phyloP scores from a whole-genome alignment of 164 flowering plant genomes.

The Macadamia integrifolia region DNA sequence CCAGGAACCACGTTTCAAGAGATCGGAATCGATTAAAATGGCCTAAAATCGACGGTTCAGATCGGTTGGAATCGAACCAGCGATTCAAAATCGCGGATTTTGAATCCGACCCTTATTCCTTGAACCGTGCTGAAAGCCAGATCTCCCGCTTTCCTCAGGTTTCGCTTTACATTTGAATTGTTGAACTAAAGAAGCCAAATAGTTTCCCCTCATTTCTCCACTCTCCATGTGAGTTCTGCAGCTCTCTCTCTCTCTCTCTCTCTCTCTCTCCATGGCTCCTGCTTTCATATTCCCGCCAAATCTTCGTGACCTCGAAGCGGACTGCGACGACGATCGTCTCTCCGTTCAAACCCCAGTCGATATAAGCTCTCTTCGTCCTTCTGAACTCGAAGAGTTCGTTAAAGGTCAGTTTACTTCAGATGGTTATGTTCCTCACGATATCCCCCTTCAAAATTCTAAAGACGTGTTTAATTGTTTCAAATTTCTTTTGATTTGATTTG shows the following conservation, averaged over 20 bases:
- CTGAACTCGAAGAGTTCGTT: conserved; percentile 84
- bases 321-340: conserved; percentile 36
- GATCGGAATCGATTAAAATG: no score
- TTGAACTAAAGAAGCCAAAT: no score
- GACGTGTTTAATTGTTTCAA: neutral
- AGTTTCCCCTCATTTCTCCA: no score
- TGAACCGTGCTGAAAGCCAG: no score
- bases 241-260: conserved; percentile 16
- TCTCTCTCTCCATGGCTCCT: conserved; percentile 46
- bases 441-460: conserved; percentile 4
- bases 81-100: no score
- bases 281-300: conserved; percentile 66
- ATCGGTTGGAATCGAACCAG: no score
- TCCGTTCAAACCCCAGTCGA: conserved; percentile 39
- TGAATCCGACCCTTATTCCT: no score
- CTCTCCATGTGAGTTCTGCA: conserved; percentile 3
- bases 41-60: no score
- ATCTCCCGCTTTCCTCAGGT: no score
- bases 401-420: conserved; percentile 46
- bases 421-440: neutral
- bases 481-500: neutral
- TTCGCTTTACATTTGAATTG: no score
- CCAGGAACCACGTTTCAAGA: no score
- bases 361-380: conserved; percentile 47
- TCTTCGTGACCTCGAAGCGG: conserved; percentile 56